A percentile compares a stretch with the other conserved stretches of the same genome.
phyloP scores from a whole-genome alignment of 257 asterid genomes.

The Solanum sejunctum region DNA sequence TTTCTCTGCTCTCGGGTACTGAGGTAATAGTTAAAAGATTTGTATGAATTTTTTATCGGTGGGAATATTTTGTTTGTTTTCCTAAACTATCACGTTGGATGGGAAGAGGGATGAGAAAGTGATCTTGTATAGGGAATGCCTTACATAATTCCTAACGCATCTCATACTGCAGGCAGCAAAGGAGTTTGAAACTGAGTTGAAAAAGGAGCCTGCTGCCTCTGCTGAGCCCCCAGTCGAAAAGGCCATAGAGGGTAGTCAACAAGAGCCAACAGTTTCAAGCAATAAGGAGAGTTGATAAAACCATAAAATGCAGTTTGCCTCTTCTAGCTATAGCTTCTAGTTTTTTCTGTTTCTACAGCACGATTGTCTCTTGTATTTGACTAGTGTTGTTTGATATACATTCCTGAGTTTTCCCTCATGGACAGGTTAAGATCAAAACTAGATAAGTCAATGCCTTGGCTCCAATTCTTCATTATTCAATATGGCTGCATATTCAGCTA shows the following conservation, averaged over 20 bases:
- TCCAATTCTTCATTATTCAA: background rate
- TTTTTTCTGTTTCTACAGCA: background rate
- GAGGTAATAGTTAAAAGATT: background rate
- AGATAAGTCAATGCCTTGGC: background rate
- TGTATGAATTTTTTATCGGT: background rate
- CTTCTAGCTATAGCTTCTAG: constrained; percentile 4
- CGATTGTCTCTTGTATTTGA: constrained; percentile 2
- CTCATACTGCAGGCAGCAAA: constrained; percentile 57
- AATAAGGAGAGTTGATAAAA: constrained; percentile 32
- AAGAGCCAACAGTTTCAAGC: constrained; percentile 36
- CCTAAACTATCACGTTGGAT: no score
- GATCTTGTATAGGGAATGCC: background rate
- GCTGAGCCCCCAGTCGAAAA: constrained; percentile 25
- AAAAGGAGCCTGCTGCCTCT: constrained; percentile 39
- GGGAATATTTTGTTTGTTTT: no score
- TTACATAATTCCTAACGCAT: background rate
- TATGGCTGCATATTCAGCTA: background rate
- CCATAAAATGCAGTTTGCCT: background rate
- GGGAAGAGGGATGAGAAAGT: background rate
- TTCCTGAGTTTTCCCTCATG: background rate
- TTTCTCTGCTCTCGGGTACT: background rate
- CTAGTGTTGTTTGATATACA: background rate
- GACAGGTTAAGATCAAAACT: background rate
- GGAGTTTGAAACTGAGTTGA: constrained; percentile 81
- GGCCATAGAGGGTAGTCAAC: constrained; percentile 20